phyloP scores from a whole-genome alignment of 345 rosid genomes.

The Pugionium dolabratum region DNA sequence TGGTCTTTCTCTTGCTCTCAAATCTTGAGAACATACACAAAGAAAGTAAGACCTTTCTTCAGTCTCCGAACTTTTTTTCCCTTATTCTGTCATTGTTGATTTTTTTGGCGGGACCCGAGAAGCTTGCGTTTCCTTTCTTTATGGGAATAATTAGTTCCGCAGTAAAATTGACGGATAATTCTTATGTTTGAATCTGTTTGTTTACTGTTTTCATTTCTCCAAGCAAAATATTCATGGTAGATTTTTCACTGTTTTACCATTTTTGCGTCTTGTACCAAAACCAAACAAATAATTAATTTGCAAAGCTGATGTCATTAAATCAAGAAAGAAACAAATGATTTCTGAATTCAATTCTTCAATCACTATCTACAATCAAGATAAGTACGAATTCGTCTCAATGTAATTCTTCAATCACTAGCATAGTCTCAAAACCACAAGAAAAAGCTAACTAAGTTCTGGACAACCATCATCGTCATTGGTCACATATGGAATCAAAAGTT shows the following conservation, averaged over 20 bases:
- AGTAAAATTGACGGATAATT: conserved; percentile 34
- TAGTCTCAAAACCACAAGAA: background rate
- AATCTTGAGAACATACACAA: conserved; percentile 46
- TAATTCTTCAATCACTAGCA: background rate
- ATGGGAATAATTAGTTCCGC: conserved; percentile 36
- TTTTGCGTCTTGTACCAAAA: too few relatives aligned
- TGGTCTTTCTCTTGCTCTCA: conserved; percentile 78
- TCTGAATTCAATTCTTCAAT: too few relatives aligned
- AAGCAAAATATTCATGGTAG: background rate
- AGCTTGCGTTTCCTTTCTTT: background rate
- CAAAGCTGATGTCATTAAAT: background rate
- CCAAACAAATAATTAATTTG: too few relatives aligned
- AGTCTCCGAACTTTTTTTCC: conserved; percentile 15
- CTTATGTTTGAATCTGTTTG: conserved; percentile 17
- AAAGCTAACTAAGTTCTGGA: background rate
- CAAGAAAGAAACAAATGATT: background rate
- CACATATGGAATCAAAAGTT: background rate
- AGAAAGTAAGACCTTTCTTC: background rate
- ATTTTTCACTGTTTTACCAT: background rate
- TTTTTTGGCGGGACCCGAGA: background rate
- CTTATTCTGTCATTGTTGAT: background rate
- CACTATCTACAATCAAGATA: too few relatives aligned
- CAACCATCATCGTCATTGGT: background rate
- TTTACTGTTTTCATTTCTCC: background rate
- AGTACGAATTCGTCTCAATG: background rate